A percentile compares a stretch with the other conserved stretches of the same genome.
Conservation (phyloP, 768 basidiomycete species). For the Suillus subalutaceus region DNA sequence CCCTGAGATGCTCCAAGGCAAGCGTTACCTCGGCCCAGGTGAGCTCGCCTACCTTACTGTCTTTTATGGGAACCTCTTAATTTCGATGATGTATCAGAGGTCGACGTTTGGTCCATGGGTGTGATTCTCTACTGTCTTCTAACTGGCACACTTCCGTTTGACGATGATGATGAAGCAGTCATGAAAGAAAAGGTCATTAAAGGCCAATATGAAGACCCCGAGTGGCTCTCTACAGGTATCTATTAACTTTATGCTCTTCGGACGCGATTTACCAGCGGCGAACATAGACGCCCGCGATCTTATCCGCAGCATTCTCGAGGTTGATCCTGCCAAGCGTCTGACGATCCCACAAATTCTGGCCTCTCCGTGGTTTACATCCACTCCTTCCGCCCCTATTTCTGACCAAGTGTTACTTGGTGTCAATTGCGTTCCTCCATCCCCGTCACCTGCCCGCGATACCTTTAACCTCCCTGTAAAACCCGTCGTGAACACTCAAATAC, state of each 20-base stretch:
- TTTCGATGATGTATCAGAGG: constrained; percentile 55
- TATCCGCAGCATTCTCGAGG: constrained; percentile 73
- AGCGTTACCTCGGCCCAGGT: constrained; percentile 92
- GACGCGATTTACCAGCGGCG: constrained; percentile 32
- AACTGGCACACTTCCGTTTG: constrained; percentile 88
- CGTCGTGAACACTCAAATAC: constrained; percentile 14
- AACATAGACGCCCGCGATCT: constrained; percentile 75
- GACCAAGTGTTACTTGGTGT: constrained; percentile 16
- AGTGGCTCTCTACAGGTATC: constrained; percentile 87
- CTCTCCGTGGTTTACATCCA: constrained; percentile 81
- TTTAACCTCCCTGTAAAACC: constrained; percentile 31
- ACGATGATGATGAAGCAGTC: constrained; percentile 81
- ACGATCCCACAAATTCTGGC: constrained; percentile 84
- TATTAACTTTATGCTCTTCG: constrained; percentile 9
- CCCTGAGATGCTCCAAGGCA: constrained; percentile 88
- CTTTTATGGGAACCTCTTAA: constrained; percentile 16
- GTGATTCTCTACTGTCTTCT: constrained; percentile 89
- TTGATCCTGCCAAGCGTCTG: constrained; percentile 74
- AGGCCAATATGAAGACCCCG: constrained; percentile 89
- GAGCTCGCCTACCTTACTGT: constrained; percentile 26
- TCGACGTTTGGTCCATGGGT: constrained; percentile 94
- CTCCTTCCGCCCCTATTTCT: constrained; percentile 13
- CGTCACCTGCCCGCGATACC: constrained; percentile 34
- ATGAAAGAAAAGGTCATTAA: constrained; percentile 86
- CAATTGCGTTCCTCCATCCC: constrained; percentile 31